phyloP scores from a whole-genome alignment of 2,329 filamentous ascomycete genomes.

The Nakataea oryzae region DNA sequence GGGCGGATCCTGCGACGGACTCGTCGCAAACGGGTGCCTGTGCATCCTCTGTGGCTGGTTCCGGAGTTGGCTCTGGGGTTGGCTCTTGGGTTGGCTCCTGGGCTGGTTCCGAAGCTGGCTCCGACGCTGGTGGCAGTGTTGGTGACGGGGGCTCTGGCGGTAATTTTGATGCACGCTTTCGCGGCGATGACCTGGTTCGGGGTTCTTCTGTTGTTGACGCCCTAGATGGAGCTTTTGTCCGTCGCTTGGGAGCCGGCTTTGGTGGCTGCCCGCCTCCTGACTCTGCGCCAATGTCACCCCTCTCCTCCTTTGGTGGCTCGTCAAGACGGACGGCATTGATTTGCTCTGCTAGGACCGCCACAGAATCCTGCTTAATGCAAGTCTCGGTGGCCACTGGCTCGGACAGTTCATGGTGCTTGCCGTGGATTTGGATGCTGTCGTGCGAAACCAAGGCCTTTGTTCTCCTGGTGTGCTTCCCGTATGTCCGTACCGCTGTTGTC shows the following conservation, averaged over 20 bases:
- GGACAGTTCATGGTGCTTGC: not conserved
- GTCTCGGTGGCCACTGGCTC: not conserved
- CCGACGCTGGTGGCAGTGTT: not conserved
- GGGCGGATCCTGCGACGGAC: not conserved
- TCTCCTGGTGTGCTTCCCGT: not conserved
- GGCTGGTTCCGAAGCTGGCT: not conserved
- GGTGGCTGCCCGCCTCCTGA: not conserved
- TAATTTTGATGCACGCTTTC: not conserved
- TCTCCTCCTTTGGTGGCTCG: not conserved
- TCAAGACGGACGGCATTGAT: not conserved
- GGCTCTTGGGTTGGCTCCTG: not conserved
- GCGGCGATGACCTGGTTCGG: not conserved
- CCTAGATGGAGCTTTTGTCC: not conserved
- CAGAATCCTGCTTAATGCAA: not conserved
- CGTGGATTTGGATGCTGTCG: not conserved
- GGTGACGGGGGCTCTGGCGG: not conserved
- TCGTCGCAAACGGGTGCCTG: not conserved
- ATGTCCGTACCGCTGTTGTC: slow-evolving; percentile 9
- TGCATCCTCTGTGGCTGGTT: not conserved
- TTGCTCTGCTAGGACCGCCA: not conserved
- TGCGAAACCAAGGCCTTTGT: not conserved
- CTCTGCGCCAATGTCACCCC: not conserved
- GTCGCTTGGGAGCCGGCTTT: not conserved
- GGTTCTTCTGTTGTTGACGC: not conserved
- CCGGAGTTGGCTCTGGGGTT: not conserved